Percentiles rank a stretch among this genome's conserved stretches.
These are phyloP conservation scores for Pisolithus albus DNA, from an alignment of 768 basidiomycete species.

Conservation along the genomic window DNA sequence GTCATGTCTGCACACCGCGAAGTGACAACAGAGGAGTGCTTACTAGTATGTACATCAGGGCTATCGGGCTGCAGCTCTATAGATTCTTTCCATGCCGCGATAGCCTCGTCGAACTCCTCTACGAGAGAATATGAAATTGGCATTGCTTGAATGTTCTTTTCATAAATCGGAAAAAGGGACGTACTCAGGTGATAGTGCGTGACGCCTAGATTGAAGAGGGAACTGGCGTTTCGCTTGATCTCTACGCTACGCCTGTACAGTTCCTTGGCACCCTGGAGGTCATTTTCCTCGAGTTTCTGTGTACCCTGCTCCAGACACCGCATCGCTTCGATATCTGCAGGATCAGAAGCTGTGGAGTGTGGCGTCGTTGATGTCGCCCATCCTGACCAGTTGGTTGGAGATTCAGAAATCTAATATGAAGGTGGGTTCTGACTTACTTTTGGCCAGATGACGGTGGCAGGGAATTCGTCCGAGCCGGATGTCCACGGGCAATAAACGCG, in stretches of 20 bases:
- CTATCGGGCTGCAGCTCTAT: constrained; percentile 76
- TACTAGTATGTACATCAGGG: constrained; percentile 84
- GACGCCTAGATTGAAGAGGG: constrained; percentile 83
- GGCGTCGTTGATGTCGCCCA: constrained; percentile 77
- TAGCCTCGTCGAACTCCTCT: constrained; percentile 89
- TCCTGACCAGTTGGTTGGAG: constrained; percentile 30
- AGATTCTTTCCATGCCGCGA: constrained; percentile 80
- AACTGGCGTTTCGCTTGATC: constrained; percentile 73
- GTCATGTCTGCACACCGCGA: constrained; percentile 10
- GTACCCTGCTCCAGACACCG: constrained; percentile 79
- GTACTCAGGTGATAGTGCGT: constrained; percentile 85
- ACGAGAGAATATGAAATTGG: constrained; percentile 11
- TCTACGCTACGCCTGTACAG: constrained; percentile 75
- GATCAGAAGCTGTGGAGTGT: constrained; percentile 77
- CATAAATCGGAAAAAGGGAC: constrained; percentile 23
- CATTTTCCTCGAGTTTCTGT: constrained; percentile 78
- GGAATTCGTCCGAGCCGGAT: constrained; percentile 3
- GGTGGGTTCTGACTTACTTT: constrained; percentile 20
- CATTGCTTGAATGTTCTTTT: constrained; percentile 9
- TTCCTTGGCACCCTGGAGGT: constrained; percentile 69
- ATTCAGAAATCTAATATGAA: background rate
- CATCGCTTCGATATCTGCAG: constrained; percentile 74
- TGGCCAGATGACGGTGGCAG: constrained; percentile 8
- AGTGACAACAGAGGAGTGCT: constrained; percentile 23
- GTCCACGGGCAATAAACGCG: constrained; percentile 5